These are phyloP conservation scores for Sarcodon aspratus DNA, from an alignment of 768 basidiomycete genomes.

Conservation along the genomic window DNA sequence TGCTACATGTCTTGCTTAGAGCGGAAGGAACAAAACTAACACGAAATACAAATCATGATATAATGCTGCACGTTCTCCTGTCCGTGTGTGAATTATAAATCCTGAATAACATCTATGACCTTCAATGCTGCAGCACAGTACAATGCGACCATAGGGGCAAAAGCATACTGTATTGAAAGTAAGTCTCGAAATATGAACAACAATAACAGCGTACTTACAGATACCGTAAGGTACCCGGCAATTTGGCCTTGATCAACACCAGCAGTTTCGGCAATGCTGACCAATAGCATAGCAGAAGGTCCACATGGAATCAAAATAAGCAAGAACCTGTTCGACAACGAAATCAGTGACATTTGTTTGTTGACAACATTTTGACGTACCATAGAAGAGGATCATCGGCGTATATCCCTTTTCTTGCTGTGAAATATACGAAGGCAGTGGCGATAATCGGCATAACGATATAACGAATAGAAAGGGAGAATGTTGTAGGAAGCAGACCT, in stretches of 20 bases:
- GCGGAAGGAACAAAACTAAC: too few relatives aligned
- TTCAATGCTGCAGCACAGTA: conserved; percentile 14
- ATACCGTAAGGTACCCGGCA: conserved; percentile 15
- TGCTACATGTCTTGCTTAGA: too few relatives aligned
- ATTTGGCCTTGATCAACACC: conserved; percentile 16
- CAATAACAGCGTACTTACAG: conserved; percentile 9
- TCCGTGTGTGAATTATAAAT: background rate
- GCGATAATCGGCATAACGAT: conserved; percentile 15
- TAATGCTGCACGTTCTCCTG: too few relatives aligned
- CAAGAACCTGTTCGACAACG: conserved; percentile 12
- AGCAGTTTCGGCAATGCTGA: conserved; percentile 17
- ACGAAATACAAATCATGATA: too few relatives aligned
- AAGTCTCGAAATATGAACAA: background rate
- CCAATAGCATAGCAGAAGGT: conserved; percentile 19
- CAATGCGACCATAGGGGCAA: conserved; percentile 16
- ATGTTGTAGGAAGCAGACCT: conserved; percentile 7
- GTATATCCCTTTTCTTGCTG: conserved; percentile 16
- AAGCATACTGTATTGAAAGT: conserved; percentile 10
- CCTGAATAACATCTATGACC: conserved; percentile 10
- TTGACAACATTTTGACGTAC: conserved; percentile 8
- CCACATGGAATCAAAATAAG: conserved; percentile 17
- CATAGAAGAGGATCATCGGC: conserved; percentile 18
- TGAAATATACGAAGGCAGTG: conserved; percentile 14
- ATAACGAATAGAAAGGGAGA: conserved; percentile 15
- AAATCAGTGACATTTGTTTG: background rate